Base-by-base conservation (phyloP, 106 monocot genomes). In the Dendrobium nobile region DNA sequence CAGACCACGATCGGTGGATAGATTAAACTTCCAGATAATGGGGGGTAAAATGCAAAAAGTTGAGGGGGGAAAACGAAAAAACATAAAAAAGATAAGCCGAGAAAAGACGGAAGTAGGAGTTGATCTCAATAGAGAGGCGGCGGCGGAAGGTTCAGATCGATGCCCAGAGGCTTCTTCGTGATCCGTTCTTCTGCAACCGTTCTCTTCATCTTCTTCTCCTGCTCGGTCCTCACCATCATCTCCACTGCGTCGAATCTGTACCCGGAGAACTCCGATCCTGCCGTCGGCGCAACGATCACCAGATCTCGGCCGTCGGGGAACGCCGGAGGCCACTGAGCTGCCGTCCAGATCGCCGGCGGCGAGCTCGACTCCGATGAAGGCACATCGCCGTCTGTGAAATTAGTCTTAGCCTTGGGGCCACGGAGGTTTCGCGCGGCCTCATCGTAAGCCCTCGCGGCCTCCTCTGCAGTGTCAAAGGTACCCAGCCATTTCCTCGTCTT, bases 401-500 rank as follows among this genome's bases (percentile, higher is more conserved):
- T 86, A 27, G 86, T 86, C 86, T 86, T 86, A 4, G 86, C 86
- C 75, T 86, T 86, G 17, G 86, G 83, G 17, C 86, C 83, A 77
- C 80, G 83, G 67, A 83, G 79, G 77, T 45, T 86, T 16, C 86
- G 79, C 15, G 86, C 83, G 27, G 82, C 86, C 56, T 86, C 83
- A 70, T 86, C 86, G 77, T 86, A 86, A 56, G 83, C 86, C 37
- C 83, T 54, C 11, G 86, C 86, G 15, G 86, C 86, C 41, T 85
- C 85, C 82, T 85, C 85, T 3, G 85, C 85, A 24, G 85, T 82
- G 75, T 85, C 85, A 75, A 85, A 86, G 75, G 86, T 86, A 5
- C 86, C 86, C 5, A 86, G 80, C 86, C 86, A 86, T 54, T 82
- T 86, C 26, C 86, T 27, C 28, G 86, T 86, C 72, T 86, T 86